These are phyloP conservation scores for Acacia acuminata DNA, from an alignment of 306 rosid genomes.

Conservation along the genomic window DNA sequence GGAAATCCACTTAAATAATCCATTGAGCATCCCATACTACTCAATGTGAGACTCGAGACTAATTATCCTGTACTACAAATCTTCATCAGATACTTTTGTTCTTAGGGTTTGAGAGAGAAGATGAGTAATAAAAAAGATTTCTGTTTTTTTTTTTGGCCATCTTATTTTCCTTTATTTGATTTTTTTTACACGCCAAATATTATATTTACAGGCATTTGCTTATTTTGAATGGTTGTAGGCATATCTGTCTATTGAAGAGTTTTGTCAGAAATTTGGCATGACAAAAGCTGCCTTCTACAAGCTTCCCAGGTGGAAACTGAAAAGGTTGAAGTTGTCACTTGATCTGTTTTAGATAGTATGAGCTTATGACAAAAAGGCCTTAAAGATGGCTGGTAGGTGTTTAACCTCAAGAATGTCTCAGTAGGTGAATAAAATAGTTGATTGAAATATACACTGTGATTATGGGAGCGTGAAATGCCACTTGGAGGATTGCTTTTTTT, in stretches of 20 bases:
- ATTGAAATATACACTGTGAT: neutral
- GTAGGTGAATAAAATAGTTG: neutral
- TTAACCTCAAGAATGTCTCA: neutral
- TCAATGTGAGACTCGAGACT: neutral
- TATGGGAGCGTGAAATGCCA: slow-evolving; percentile 1
- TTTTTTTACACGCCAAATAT: neutral
- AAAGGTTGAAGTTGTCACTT: neutral
- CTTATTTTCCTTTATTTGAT: neutral
- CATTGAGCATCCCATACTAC: neutral
- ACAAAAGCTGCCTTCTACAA: neutral
- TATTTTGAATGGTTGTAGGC: slow-evolving; percentile 29
- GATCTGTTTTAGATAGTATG: slow-evolving; percentile 54
- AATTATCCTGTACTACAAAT: neutral
- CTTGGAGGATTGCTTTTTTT: neutral
- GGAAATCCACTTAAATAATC: no score
- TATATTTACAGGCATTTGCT: slow-evolving; percentile 17
- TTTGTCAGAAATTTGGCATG: slow-evolving; percentile 70
- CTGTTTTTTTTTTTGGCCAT: no score
- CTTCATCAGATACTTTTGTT: neutral
- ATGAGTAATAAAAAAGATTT: neutral
- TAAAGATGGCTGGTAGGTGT: neutral
- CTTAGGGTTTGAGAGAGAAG: neutral
- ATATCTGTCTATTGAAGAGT: slow-evolving; percentile 80
- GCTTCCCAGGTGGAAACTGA: slow-evolving; percentile 94
- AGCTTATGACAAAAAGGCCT: no score